Evolutionary conservation across 2,329 filamentous ascomycete genomes (phyloP).

Genomic region (Colletotrichum sp.): DNA sequence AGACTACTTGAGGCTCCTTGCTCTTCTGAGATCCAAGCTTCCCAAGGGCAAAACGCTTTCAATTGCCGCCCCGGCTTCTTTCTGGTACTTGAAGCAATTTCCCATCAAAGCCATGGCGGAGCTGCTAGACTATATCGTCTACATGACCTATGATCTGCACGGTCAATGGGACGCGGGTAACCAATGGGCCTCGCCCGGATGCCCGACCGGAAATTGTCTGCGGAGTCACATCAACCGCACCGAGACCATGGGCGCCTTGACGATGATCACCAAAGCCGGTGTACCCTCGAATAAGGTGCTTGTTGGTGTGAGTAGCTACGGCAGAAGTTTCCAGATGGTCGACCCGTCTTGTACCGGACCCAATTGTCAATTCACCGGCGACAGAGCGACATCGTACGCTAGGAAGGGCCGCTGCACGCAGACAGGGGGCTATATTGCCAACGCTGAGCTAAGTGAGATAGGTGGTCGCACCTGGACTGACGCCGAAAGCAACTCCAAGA

Average conservation of each 20-base stretch:
- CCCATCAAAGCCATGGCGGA: conserved; percentile 24
- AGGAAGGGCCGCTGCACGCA: conserved; percentile 26
- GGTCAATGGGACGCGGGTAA: conserved; percentile 29
- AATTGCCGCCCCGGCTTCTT: conserved; percentile 25
- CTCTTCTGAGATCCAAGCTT: background rate
- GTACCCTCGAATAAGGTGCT: conserved; percentile 33
- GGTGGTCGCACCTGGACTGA: background rate
- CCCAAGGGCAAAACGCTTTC: conserved; percentile 18
- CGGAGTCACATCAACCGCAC: conserved; percentile 42
- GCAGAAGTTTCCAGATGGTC: conserved; percentile 36
- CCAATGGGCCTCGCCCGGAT: conserved; percentile 29
- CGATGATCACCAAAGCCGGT: conserved; percentile 40
- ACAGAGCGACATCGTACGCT: conserved; percentile 10
- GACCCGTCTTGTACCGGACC: conserved; percentile 27
- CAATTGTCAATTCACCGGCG: conserved; percentile 12
- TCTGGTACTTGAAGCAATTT: conserved; percentile 27
- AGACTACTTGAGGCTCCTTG: conserved; percentile 29
- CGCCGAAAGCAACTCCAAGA: background rate
- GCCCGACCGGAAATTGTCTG: conserved; percentile 34
- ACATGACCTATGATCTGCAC: conserved; percentile 22
- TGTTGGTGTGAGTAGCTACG: conserved; percentile 36
- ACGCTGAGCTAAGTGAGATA: conserved; percentile 28
- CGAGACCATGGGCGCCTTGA: conserved; percentile 35
- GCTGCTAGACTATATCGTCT: conserved; percentile 28
- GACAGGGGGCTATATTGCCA: conserved; percentile 29